A percentile compares a stretch with the other conserved stretches of the same genome.
Evolutionary conservation across 2,329 filamentous ascomycete species (phyloP).

Genomic region (Magnaporthales sp.): DNA sequence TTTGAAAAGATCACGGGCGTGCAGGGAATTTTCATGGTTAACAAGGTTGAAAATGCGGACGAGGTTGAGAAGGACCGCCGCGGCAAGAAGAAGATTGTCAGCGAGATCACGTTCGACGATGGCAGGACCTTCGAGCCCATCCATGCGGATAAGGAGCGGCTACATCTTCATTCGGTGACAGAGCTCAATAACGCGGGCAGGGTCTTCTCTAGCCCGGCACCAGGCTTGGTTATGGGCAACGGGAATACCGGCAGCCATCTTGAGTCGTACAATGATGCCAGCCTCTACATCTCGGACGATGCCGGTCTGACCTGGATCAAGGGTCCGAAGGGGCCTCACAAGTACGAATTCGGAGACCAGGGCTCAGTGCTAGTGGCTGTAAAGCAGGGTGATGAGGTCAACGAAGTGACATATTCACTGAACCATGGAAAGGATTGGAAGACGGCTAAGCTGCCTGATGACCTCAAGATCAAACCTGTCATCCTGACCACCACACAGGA

Average conservation of each 20-base stretch:
- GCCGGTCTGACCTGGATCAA: conserved; percentile 79
- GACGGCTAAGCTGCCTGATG: conserved; percentile 56
- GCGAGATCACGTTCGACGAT: conserved; percentile 90
- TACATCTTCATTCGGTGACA: conserved; percentile 91
- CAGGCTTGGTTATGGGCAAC: conserved; percentile 87
- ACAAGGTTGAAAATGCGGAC: conserved; percentile 79
- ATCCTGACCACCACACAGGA: conserved; percentile 84
- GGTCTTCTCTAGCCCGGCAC: conserved; percentile 88
- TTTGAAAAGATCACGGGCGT: conserved; percentile 92
- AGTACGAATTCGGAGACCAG: conserved; percentile 93
- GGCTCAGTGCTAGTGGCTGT: conserved; percentile 83
- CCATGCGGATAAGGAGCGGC: conserved; percentile 49
- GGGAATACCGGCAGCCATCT: conserved; percentile 80
- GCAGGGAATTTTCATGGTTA: conserved; percentile 86
- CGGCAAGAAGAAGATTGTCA: conserved; percentile 59
- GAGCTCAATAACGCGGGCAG: conserved; percentile 73
- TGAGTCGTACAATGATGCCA: conserved; percentile 60
- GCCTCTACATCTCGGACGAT: conserved; percentile 84
- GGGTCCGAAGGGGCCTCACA: conserved; percentile 72
- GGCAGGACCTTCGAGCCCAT: conserved; percentile 75
- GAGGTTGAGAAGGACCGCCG: conserved; percentile 51
- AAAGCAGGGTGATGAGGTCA: conserved; percentile 57
- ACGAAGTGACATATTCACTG: conserved; percentile 64
- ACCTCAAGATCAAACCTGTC: conserved; percentile 58
- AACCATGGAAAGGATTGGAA: conserved; percentile 86